Conservation (phyloP, 1,139 yeast genomes). For the Pneumocystis murina region DNA sequence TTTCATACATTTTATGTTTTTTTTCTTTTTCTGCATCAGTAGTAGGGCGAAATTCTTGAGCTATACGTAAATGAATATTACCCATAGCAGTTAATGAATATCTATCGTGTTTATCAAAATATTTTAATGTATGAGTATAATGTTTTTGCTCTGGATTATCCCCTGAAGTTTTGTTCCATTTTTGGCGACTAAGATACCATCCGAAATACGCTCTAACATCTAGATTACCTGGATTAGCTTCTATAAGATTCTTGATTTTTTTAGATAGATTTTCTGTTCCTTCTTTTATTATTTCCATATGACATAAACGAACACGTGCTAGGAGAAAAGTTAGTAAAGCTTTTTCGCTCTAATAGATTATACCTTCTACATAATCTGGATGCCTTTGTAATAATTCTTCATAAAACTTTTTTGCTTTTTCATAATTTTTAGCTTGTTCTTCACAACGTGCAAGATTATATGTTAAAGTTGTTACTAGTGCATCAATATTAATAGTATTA, state of each 20-base stretch:
- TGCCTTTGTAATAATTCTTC: slow-evolving; percentile 38
- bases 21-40: slow-evolving; percentile 45
- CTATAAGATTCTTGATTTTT: slow-evolving; percentile 42
- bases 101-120: slow-evolving; percentile 65
- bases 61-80: slow-evolving; percentile 68
- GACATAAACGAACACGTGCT: slow-evolving; percentile 13
- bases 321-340: neutral
- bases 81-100: slow-evolving; percentile 85
- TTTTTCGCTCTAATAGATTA: slow-evolving; percentile 24
- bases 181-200: slow-evolving; percentile 59
- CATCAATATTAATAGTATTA: slow-evolving; percentile 9
- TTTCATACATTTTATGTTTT: slow-evolving; percentile 59
- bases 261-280: slow-evolving; percentile 30
- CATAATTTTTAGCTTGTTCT: slow-evolving; percentile 30
- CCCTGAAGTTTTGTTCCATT: slow-evolving; percentile 34
- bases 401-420: slow-evolving; percentile 40
- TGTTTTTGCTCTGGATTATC: slow-evolving; percentile 53
- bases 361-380: slow-evolving; percentile 67
- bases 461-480: slow-evolving; percentile 21
- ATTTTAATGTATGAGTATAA: slow-evolving; percentile 70
- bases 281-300: slow-evolving; percentile 12
- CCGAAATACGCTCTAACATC: slow-evolving; percentile 86
- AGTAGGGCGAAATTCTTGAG: slow-evolving; percentile 51
- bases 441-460: slow-evolving; percentile 29
- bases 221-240: slow-evolving; percentile 43